Base-by-base conservation (phyloP, 257 asterid species). In the Orobanche coerulescens region DNA sequence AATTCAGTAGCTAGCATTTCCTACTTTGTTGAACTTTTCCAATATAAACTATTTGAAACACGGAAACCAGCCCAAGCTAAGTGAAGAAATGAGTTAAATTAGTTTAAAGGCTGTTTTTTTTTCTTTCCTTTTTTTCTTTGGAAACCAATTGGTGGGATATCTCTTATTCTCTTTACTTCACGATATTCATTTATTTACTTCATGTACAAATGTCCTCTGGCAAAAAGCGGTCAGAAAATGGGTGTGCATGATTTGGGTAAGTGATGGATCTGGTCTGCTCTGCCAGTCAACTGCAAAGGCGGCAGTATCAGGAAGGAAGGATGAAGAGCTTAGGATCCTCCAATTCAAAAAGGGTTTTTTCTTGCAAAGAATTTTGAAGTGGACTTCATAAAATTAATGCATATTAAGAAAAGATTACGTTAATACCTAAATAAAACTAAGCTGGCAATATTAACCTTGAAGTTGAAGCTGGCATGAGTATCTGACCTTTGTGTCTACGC, bases 401-500 rank as follows among this genome's bases (percentile, higher is more conserved):
- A 23, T 63, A 31, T 25, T 33, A 11, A 19, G 23, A 54, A 15
- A 48, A 12, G 22, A 46, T 20, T 28, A 15, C 13, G 12, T 24
- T 11, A 25, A 26, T 28, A 23, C 11, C 12, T 26, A 19, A 48
- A 36, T 64, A 65, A 72, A 18, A 34, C 26, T 62, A 26, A 61
- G 56, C 31, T 22, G 30, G 62, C 46, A 13, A 31, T 37, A 20
- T 52, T 34, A 6, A 44, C 62, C 44, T 48, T 46, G 20, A 49
- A 43, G 61, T 63, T 61, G 36, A 49, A 63, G 44, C 47, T 59
- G 59, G 64, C 46, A 14, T 26, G 57, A 56, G 39, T 58, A 43
- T 58, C 49, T 50, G 64, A 28, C 36, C 50, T 13, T 15, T 20
- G 65, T 49, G 61, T 28, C 43, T 25, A 57, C 9, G 26, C 58